Base-by-base conservation (phyloP, 768 basidiomycete genomes). In the Favolaschia claudopus region DNA sequence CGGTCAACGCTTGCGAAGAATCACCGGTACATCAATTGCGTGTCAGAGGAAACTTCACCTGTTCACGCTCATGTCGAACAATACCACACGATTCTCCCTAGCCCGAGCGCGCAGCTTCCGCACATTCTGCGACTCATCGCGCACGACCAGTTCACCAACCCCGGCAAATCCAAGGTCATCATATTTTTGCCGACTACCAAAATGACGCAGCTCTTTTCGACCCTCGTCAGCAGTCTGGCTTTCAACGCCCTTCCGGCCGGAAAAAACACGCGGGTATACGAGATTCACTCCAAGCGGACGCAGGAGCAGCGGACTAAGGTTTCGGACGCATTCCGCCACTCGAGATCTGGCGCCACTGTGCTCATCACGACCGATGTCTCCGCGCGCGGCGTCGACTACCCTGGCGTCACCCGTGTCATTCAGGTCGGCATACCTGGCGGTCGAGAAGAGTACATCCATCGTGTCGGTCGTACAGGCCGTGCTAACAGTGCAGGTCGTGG, bases 331-430 rank as follows among this genome's bases (percentile, higher is more conserved):
- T 96, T 93, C 81, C 79, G 88, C 54, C n/a, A 59, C 1, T 85
- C 89, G 62, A 79, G 63, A 17, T 69, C 74, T 2, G 79, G 79
- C 5, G 82, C 87, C 0, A 77, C 84, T 3, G 77, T 97, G 28
- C 83, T 96, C 48, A 79, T 97, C 64, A 91, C 88, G 4, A 95
- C 93, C 1, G 95, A 96, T 64, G 88, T 96, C 6, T 95, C 92
- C 27, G 93, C 93, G 20, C 85, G 93, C 55, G 93, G 93, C 15
- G 84, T 96, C 40, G 93, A 96, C 72, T 96, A 96, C 70, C 93
- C 93, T 8, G 86, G 85, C 19, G 91, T 95, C 20, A 93, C 92
- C 0, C 87, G 95, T 34, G 91, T 96, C 60, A 90, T 99, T 63
- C 97, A 98, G 72, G 79, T 99, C 47, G 95, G 96, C 47, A 79